Base-by-base conservation (phyloP, 441 rosid genomes). In the Rhodomyrtus psidioides region DNA sequence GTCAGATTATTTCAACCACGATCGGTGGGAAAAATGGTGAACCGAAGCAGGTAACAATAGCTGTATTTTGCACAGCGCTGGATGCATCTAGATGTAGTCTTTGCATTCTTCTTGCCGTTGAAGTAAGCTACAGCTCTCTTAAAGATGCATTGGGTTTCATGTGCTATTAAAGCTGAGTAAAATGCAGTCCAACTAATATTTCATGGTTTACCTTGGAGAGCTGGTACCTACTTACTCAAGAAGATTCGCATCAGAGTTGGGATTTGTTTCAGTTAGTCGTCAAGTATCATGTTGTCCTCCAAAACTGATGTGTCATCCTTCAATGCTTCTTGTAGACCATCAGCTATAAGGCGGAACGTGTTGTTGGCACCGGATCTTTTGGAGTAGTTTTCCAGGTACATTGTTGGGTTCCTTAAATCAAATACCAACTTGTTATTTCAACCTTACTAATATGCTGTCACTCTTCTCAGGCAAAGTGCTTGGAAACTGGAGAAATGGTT, bases 11-110 rank as follows among this genome's bases (percentile, higher is more conserved):
- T 54, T 86, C 87, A 86, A 86, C 87, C 16, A 86, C 87, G 9
- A 86, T 86, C 5, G 87, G 87, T 27, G 87, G 87, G 53, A 82
- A 86, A 82, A 86, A 86, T 60, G 87, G 87, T 42, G 87, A 86
- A 86, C 87, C 87, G 15, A 86, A 86, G 82, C 76, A 65, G 84
- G 87, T 82, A 27, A 86, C 84, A 85, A 46, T 39, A 70, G n/a
- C 79, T 70, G 79, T 70, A 34, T 39, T 70, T 70, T 34, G n/a
- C 79, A 21, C 21, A 46, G n/a, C 79, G 12, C 79, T 70, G 79
- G 79, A 9, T 24, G 49, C 39, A 21, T 70, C 79, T 70, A 70
- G 79, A 70, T 23, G 15, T 34, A 65, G 76, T 19, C 76, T 39
- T 34, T 6, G 16, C 79, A 70, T 70, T 39, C 79, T 70, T 70